Base-by-base conservation (phyloP, 2,329 filamentous ascomycete genomes). In the Pseudocercospora fuligena region DNA sequence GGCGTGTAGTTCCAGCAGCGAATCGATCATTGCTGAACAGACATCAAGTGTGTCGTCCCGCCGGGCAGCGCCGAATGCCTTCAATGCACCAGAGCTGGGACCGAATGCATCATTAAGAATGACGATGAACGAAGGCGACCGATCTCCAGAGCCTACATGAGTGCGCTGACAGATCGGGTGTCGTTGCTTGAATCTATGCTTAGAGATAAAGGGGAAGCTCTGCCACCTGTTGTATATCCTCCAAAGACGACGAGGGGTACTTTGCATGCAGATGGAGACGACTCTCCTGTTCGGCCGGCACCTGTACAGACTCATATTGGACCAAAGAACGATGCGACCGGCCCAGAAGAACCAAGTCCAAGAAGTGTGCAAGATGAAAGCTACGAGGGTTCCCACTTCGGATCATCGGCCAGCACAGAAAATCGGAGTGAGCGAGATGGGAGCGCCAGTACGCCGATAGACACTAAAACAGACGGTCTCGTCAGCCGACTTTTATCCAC, bases 41-140 rank as follows among this genome's bases (percentile, higher is more conserved):
- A n/a, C 9, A 56, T 29, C 51, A 56, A 66, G 60, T 74, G 72
- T 56, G 71, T 73, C 36, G 71, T 74, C 6, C 71, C 71, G 19
- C 68, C 66, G 14, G 71, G 71, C 29, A 64, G 69, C 23, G 60
- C 51, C 27, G 62, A 69, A 43, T 74, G 72, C 62, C 40, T 66
- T n/a, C 72, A 74, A 56, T 74, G 72, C 65, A 68, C 68, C 43
- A 63, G 72, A 46, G 66, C 67, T 16, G 67, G 66, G 11, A 65
- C 69, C 14, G 66, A 71, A 31, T 74, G 72, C 56, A 56, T 74
- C n/a, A 74, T 74, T 59, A 72, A 71, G 60, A 72, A 73, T 31
- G 72, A 74, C 47, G 72, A 74, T 49, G 72, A 74, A 60, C 63
- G 72, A 46, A 57, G 72, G 19, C 58, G 68, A 36, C 72, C 72